Conservation (phyloP, 768 basidiomycete genomes). For the Leccinum boreale region DNA sequence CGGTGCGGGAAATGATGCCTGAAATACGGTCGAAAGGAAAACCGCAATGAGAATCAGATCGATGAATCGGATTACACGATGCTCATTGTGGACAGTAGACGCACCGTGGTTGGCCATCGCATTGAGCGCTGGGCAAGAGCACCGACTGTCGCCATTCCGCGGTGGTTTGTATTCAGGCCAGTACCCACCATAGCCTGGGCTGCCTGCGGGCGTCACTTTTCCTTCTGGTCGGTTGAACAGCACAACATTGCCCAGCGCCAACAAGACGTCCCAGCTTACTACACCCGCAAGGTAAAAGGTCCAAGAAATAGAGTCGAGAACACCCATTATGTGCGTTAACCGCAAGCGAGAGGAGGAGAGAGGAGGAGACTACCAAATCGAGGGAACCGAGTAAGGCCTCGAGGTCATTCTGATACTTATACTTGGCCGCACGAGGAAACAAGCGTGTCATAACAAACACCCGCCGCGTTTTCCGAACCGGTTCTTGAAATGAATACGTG, state of each 20-base stretch:
- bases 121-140: slow-evolving; percentile 73
- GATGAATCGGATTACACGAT: not conserved
- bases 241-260: slow-evolving; percentile 20
- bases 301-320: slow-evolving; percentile 9
- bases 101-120: slow-evolving; percentile 84
- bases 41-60: not conserved
- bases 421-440: not conserved
- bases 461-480: not conserved
- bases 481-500: not conserved
- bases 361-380: slow-evolving; percentile 24
- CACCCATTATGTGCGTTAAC: slow-evolving; percentile 9
- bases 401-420: not conserved
- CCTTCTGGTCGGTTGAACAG: slow-evolving; percentile 36
- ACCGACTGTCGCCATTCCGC: slow-evolving; percentile 61
- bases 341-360: not conserved
- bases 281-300: slow-evolving; percentile 7
- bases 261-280: slow-evolving; percentile 18
- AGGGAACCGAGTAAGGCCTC: not conserved
- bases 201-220: slow-evolving; percentile 51
- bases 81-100: not conserved
- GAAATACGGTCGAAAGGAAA: not conserved
- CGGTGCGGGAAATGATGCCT: slow-evolving; percentile 55
- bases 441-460: not conserved
- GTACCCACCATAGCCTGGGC: slow-evolving; percentile 56
- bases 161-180: slow-evolving; percentile 70